phyloP scores from a whole-genome alignment of 2,329 filamentous ascomycete species.

The Xylariaceae sp. region DNA sequence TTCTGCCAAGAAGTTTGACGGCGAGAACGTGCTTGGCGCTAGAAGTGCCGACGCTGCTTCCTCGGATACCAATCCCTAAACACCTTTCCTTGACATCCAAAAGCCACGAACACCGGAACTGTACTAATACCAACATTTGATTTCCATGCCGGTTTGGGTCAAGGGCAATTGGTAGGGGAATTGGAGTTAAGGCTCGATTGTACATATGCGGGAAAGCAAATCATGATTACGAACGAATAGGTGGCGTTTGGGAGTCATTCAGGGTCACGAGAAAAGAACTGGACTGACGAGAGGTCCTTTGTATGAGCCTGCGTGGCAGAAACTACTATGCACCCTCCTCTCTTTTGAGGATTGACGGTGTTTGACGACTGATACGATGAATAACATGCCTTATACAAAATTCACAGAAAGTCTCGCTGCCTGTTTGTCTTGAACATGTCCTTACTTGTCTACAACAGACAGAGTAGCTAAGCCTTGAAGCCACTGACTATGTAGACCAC shows the following conservation, averaged over 20 bases:
- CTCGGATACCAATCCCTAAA: too few relatives aligned
- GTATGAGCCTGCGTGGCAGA: slow-evolving; percentile 1
- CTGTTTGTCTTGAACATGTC: too few relatives aligned
- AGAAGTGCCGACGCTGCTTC: slow-evolving; percentile 21
- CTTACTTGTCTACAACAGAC: neutral
- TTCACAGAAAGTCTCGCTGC: slow-evolving; percentile 13
- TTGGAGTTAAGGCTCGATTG: slow-evolving; percentile 7
- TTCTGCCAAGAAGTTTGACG: slow-evolving; percentile 59
- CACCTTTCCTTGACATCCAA: too few relatives aligned
- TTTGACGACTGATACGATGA: slow-evolving; percentile 24
- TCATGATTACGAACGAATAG: slow-evolving; percentile 4
- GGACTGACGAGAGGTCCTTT: slow-evolving; percentile 1
- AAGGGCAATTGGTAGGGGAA: neutral
- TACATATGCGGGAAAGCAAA: neutral
- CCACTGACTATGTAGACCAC: slow-evolving; percentile 66
- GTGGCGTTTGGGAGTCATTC: slow-evolving; percentile 23
- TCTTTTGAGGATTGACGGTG: slow-evolving; percentile 4
- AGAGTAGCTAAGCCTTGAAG: slow-evolving; percentile 51
- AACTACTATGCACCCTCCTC: neutral
- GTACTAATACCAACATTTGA: slow-evolving; percentile 14
- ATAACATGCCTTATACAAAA: slow-evolving; percentile 20
- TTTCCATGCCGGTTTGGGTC: too few relatives aligned
- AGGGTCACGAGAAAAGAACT: slow-evolving; percentile 6
- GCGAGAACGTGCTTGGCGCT: slow-evolving; percentile 41
- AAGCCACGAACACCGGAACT: neutral